Evolutionary conservation across 768 basidiomycete species (phyloP), one percentile per base, ranked within the genome.

Genomic region (Kwoniella europaea): DNA sequence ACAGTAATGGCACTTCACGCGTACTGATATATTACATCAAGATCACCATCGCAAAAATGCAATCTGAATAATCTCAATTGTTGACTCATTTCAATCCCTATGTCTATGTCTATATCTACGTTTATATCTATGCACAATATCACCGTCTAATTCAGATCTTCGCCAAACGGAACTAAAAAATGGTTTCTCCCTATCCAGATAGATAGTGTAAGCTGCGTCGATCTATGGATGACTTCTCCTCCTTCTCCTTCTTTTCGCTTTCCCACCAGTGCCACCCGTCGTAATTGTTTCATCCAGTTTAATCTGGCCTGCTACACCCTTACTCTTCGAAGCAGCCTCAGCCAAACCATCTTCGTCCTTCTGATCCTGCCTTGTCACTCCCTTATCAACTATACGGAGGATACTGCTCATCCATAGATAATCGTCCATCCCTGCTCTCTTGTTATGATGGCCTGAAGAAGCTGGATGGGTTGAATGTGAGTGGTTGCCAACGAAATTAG

Each of bases 141-240:
- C 27, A 27, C 27, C 27, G 4, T 27, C 27, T 27, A 27, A 27
- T 27, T 27, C 27, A 27, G 27, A 27, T 27, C 27, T 27, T 27
- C 27, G 27, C 4, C 27, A 3, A 27, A 27, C 27, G 27, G 27
- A 3, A 27, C 27, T 27, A 27, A 27, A 27, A 27, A 27, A 27
- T 3, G 27, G 27, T 27, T 15, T 12, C 27, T 41, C 13, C 18
- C 41, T 3, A 10, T 43, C 59, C 35, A 42, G 10, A 27, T 58
- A 20, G 29, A 9, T 20, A 24, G 24, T 24, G 24, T 24, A 52
- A n/a, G 15, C 50, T 15, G 15, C 50, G 4, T 52, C n/a, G 50
- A 52, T n/a, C n/a, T n/a, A 50, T n/a, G 54, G 59, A 44, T 61
- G 59, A 42, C 7, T 43, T 27, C 59, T 61, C 20, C 59, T 61